Conservation (phyloP, 2,329 filamentous ascomycete genomes). For the Talaromyces sp. region DNA sequence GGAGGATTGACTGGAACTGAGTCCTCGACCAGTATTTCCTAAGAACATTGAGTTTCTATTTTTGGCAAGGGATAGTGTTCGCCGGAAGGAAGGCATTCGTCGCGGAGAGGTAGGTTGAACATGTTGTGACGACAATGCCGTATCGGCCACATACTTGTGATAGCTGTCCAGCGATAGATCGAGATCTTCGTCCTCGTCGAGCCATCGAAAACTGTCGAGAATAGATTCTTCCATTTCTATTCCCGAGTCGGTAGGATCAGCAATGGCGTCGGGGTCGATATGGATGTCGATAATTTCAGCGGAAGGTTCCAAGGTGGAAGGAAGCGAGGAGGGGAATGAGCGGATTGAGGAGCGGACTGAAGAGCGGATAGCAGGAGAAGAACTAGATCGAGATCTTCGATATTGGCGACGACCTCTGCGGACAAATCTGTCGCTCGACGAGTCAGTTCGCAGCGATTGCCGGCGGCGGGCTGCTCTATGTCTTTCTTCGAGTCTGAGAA, state of each 20-base stretch:
- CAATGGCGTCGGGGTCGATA: background rate
- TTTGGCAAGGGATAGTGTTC: slow-evolving; percentile 67
- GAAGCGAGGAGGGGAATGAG: slow-evolving; percentile 20
- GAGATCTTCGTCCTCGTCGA: slow-evolving; percentile 69
- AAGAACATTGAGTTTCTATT: slow-evolving; percentile 48
- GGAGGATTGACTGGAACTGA: slow-evolving; percentile 45
- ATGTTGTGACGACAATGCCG: slow-evolving; percentile 36
- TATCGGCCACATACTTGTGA: slow-evolving; percentile 59
- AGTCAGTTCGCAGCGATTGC: slow-evolving; percentile 3
- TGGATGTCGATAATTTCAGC: background rate
- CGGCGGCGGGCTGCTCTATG: slow-evolving; percentile 35
- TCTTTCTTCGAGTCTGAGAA: slow-evolving; percentile 47
- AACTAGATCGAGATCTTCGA: slow-evolving; percentile 7
- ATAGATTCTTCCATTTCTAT: slow-evolving; percentile 53
- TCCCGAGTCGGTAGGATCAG: slow-evolving; percentile 30
- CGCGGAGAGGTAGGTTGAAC: slow-evolving; percentile 18
- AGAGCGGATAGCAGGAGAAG: background rate
- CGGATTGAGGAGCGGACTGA: slow-evolving; percentile 12
- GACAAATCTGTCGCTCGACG: background rate
- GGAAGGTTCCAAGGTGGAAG: slow-evolving; percentile 19
- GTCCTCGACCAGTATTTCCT: slow-evolving; percentile 36
- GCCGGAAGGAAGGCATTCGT: slow-evolving; percentile 61
- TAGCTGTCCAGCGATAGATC: slow-evolving; percentile 71
- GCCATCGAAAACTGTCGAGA: slow-evolving; percentile 68
- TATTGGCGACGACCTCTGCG: background rate